Conservation (phyloP, 202 grass and related monocot species). For the Digitaria exilis region DNA sequence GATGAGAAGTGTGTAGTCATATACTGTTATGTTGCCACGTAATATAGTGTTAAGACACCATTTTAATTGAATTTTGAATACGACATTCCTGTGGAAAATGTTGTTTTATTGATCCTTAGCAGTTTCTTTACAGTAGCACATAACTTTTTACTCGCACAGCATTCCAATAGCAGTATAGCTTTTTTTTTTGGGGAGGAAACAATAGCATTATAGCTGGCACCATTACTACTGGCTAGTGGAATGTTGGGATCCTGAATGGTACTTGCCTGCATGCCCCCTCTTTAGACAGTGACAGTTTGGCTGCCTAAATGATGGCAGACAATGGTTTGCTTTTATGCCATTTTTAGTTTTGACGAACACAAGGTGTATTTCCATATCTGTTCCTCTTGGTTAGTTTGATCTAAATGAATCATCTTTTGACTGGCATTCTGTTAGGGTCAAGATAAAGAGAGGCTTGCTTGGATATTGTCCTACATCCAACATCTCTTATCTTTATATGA, state of each 20-base stretch:
- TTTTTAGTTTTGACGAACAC: neutral
- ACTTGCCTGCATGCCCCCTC: neutral
- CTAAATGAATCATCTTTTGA: slow-evolving; percentile 27
- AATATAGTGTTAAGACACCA: neutral
- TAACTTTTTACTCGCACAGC: slow-evolving; percentile 3
- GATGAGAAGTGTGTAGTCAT: neutral
- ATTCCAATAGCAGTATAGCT: neutral
- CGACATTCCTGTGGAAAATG: neutral
- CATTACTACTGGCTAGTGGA: neutral
- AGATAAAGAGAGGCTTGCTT: slow-evolving; percentile 69
- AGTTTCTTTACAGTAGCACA: neutral
- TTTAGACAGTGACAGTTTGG: neutral
- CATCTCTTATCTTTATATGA: slow-evolving; percentile 71
- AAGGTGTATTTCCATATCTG: neutral
- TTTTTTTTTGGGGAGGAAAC: no score
- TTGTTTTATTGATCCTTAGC: neutral
- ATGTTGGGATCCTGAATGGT: slow-evolving; percentile 16
- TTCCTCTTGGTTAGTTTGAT: neutral
- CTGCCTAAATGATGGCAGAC: slow-evolving; percentile 4
- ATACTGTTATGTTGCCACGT: neutral
- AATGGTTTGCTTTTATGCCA: neutral
- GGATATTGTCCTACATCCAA: slow-evolving; percentile 79
- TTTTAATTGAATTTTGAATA: neutral
- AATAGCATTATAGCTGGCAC: neutral
- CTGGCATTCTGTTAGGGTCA: slow-evolving; percentile 51